phyloP scores from a whole-genome alignment of 2,329 filamentous ascomycete genomes.

The Ophiocordyceps australis region DNA sequence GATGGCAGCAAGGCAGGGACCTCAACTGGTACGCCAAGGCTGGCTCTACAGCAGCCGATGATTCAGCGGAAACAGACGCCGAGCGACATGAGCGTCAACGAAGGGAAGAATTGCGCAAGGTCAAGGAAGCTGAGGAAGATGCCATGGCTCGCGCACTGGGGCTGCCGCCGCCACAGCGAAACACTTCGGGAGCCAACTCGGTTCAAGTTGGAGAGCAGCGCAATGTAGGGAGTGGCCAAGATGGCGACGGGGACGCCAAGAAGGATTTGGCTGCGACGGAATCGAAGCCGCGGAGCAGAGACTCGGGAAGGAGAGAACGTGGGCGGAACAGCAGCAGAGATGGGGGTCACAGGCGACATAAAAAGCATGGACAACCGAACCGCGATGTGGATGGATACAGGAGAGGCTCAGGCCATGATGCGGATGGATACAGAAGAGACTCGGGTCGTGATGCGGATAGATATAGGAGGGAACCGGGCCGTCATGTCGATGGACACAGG shows the following conservation, averaged over 20 bases:
- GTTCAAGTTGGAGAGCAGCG: constrained; percentile 36
- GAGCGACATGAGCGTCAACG: constrained; percentile 41
- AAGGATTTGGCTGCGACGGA: constrained; percentile 11
- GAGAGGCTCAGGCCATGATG: constrained; percentile 5
- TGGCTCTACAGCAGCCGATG: constrained; percentile 21
- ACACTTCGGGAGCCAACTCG: constrained; percentile 46
- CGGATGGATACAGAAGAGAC: constrained; percentile 10
- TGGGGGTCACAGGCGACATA: constrained; percentile 6
- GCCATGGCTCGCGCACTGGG: constrained; percentile 73
- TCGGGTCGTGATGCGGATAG: too few species aligned
- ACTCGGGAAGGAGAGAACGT: constrained; percentile 12
- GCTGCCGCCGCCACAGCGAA: constrained; percentile 47
- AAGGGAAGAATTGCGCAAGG: constrained; percentile 57
- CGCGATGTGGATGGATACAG: constrained; percentile 11
- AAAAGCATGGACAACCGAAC: constrained; percentile 11
- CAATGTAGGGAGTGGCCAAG: constrained; percentile 11
- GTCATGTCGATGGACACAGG: constrained; percentile 10
- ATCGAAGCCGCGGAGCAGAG: too few species aligned
- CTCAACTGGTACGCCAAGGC: constrained; percentile 46
- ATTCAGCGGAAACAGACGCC: constrained; percentile 37
- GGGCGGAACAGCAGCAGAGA: constrained; percentile 16
- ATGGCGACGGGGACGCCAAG: constrained; percentile 9
- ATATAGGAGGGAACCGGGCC: constrained; percentile 11
- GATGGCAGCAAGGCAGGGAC: constrained; percentile 69
- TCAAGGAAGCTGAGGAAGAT: constrained; percentile 89